Evolutionary conservation across 805 yeast species (phyloP), one percentile per base, ranked within the genome.

Genomic region (Wickerhamomyces subpelliculosus): DNA sequence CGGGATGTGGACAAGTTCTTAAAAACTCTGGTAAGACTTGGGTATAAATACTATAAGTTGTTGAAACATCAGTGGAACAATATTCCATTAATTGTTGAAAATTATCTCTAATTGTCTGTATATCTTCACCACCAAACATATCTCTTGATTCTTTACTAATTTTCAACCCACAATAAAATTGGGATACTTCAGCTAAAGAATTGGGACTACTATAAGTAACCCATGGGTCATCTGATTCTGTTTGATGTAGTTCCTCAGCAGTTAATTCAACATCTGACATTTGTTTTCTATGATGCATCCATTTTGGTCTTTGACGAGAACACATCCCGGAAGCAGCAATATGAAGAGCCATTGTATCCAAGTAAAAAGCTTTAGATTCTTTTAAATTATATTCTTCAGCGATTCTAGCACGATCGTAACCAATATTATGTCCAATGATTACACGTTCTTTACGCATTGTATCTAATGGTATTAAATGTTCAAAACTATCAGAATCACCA

Each of bases 271-370:
- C 49, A 18, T 46, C 45, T 24, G 45, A 55, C 40, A 42, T 52
- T 37, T 48, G 44, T 33, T 60, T 79, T 30, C 64, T 68, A 48
- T 72, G 78, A 42, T 74, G 78, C 48, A 74, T 57, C 84, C 93
- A 93, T 14, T 73, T 68, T 0, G 87, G 82, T 43, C 97, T 62
- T 54, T 93, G 98, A 49, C 85, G 78, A 3, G 97, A 85, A 57
- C 96, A 86, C 74, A 93, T 81, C 0, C 99, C 99, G 36, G 82
- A 77, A 0, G 80, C 75, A 1, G 97, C 94, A 25, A 89, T 77
- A 60, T 93, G 99, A 16, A 93, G 62, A 1, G 97, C 82, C 88
- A 90, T 84, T 1, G 95, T 89, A 58, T 93, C 99, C 41, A 94
- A 47, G 52, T 67, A 93, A 59, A 87, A 88, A 2, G 85, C 84